Conservation (phyloP, 2,329 filamentous ascomycete species). For the Pyrenophora seminiperda region DNA sequence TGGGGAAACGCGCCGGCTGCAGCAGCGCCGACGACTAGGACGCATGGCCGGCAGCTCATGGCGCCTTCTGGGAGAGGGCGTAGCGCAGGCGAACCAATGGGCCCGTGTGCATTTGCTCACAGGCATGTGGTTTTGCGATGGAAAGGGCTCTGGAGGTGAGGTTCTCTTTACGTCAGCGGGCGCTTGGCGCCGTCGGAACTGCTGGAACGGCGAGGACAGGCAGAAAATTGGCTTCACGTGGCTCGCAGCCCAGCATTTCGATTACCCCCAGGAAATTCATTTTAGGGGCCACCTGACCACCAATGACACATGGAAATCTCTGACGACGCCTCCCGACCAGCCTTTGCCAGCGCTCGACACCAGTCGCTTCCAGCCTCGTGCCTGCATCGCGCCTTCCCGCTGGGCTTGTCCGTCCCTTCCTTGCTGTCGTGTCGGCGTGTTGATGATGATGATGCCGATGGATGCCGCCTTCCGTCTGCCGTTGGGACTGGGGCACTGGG, state of each 20-base stretch:
- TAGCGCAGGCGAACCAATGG: conserved; percentile 25
- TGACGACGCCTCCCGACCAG: conserved; percentile 28
- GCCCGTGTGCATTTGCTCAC: conserved; percentile 10
- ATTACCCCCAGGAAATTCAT: conserved; percentile 26
- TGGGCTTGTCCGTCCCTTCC: conserved; percentile 20
- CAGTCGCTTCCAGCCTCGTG: conserved; percentile 22
- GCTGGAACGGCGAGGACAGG: conserved; percentile 20
- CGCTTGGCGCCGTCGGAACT: conserved; percentile 15
- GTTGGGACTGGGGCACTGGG: no score
- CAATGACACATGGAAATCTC: conserved; percentile 41
- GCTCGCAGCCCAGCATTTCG: conserved; percentile 15
- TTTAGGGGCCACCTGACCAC: conserved; percentile 14
- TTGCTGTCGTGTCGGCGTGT: conserved; percentile 16
- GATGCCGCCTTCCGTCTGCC: conserved; percentile 22
- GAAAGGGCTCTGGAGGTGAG: conserved; percentile 26
- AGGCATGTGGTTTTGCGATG: conserved; percentile 29
- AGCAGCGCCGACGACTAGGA: conserved; percentile 35
- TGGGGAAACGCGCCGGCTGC: conserved; percentile 27
- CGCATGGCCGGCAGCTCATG: conserved; percentile 31
- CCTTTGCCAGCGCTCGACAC: conserved; percentile 10
- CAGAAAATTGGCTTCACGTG: conserved; percentile 23
- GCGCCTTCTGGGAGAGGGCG: conserved; percentile 29
- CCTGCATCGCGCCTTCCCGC: conserved; percentile 22
- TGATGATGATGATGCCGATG: conserved; percentile 16
- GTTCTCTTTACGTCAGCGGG: conserved; percentile 33